Evolutionary conservation across 768 basidiomycete species (phyloP), one percentile per base, ranked within the genome.

Genomic region (Pleurotus cornucopiae): DNA sequence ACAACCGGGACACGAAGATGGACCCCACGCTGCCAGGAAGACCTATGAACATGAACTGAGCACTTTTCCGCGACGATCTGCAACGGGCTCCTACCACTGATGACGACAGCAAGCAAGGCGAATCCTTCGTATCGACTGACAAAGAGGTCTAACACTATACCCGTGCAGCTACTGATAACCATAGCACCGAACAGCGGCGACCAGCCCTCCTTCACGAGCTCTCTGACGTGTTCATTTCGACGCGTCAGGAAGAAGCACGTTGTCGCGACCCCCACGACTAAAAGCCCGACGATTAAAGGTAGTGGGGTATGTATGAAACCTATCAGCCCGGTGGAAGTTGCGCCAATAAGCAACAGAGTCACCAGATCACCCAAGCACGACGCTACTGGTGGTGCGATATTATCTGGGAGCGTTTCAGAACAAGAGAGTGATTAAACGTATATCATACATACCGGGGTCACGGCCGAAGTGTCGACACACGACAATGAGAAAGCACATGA

Each of bases 381-480:
- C 0, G 97, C 97, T 6, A 98, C 78, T 0, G 97, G 94, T 0
- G 97, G 92, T 1, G 95, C 90, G 61, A 98, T 95, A 68, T 99
- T 99, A 66, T 97, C 94, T 93, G 64, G 5, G 44, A 18, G 21
- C 37, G 25, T 16, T 47, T 47, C 40, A 38, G 48, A 7, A 13
- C 34, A 5, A 43, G 14, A 26, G 23, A 14, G 30, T 11, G 11
- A 34, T 34, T 34, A 11, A 11, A 11, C 30, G 9, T 34, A 34
- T 18, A 21, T 49, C 43, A 30, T 7, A 62, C 77, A 46, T 63
- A 87, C 94, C 95, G 55, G 97, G 97, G 69, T 99, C 89, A 41
- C 87, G 81, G 4, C 86, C 82, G 59, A 80, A 83, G 63, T 75
- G 79, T 49, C 91, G 76, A 66, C 94, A 94, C 1, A 89, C 51